Evolutionary conservation across 495 filamentous ascomycete species (phyloP), one percentile per base, ranked within the genome.

Genomic region (Penicillium longicatenatum): DNA sequence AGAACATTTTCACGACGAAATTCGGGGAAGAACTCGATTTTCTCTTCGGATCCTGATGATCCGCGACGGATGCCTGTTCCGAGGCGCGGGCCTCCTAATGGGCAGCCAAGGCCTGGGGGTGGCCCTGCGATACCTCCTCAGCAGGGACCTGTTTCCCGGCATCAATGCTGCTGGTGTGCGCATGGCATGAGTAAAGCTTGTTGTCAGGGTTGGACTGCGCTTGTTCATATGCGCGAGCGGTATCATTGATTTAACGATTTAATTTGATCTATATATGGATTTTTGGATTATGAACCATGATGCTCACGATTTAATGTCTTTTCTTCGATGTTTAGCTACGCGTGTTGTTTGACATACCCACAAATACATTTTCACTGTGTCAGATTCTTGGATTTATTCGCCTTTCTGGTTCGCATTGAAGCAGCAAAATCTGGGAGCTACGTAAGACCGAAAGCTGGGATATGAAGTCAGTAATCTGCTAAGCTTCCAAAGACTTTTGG

Each of bases 151-250:
- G 82, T 12, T 24, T 17, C 19, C 4, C 17, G 43, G 6, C 30
- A 44, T 75, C 79, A 83, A 57, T 92, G 89, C 62, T 89, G 88
- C 50, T 93, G 90, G 88, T 93, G 90, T 72, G 71, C 77, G 24
- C 90, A 93, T 75, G 78, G 80, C 30, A 91, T 93, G 87, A 86
- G 76, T 50, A 84, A 79, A 19, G 66, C 71, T 49, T 93, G 90
- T 68, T 93, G 89, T 68, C 78, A 86, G 19, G 88, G 87, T 16
- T 92, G 88, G 77, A 84, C 84, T 21, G 84, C 88, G 6, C 75
- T 89, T 44, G 86, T 91, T 20, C 83, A 87, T 56, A 68, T 90
- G 70, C 83, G 83, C 52, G 85, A 90, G 65, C 83, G 81, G 63
- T 78, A 86, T 53, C 83, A 87, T 69, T 87, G 62, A 31, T 35